Percentiles rank a stretch among this genome's conserved stretches.
phyloP scores from a whole-genome alignment of 2,329 filamentous ascomycete genomes.

The Colletotrichum chrysophilum region DNA sequence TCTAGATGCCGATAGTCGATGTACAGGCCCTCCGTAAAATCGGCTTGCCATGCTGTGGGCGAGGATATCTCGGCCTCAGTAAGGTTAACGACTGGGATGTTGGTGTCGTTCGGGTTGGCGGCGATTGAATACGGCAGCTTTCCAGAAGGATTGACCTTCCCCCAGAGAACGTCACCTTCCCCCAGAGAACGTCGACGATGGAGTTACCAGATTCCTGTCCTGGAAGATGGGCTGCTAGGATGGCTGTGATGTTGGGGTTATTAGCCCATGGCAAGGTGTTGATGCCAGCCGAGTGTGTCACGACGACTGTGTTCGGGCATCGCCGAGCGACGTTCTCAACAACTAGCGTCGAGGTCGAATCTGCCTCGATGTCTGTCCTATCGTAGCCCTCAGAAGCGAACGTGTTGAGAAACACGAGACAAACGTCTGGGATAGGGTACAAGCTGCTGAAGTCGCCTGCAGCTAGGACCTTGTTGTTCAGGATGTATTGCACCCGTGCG shows the following conservation, averaged over 20 bases:
- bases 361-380: constrained; percentile 64
- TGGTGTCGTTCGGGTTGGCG: constrained; percentile 50
- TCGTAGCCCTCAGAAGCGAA: constrained; percentile 71
- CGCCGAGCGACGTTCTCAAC: constrained; percentile 52
- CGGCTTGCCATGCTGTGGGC: constrained; percentile 54
- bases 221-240: constrained; percentile 78
- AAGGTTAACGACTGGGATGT: constrained; percentile 47
- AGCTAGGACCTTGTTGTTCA: constrained; percentile 35
- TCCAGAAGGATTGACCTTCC: constrained; percentile 49
- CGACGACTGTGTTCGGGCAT: constrained; percentile 65
- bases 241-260: constrained; percentile 73
- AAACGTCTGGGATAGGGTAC: constrained; percentile 63
- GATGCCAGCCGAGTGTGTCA: constrained; percentile 67
- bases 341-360: constrained; percentile 65
- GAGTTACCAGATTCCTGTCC: constrained; percentile 79
- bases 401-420: constrained; percentile 70
- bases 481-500: constrained; percentile 56
- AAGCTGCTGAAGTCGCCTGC: constrained; percentile 60
- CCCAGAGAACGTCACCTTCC: constrained; percentile 72
- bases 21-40: constrained; percentile 56
- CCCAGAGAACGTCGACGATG: constrained; percentile 76
- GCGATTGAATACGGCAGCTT: constrained; percentile 58
- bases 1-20: constrained; percentile 62
- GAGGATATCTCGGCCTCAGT: constrained; percentile 65
- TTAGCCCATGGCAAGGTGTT: constrained; percentile 60